These are phyloP conservation scores for Melanomma pulvis-pyrius DNA, from an alignment of 495 filamentous ascomycete species.

Conservation along the genomic window DNA sequence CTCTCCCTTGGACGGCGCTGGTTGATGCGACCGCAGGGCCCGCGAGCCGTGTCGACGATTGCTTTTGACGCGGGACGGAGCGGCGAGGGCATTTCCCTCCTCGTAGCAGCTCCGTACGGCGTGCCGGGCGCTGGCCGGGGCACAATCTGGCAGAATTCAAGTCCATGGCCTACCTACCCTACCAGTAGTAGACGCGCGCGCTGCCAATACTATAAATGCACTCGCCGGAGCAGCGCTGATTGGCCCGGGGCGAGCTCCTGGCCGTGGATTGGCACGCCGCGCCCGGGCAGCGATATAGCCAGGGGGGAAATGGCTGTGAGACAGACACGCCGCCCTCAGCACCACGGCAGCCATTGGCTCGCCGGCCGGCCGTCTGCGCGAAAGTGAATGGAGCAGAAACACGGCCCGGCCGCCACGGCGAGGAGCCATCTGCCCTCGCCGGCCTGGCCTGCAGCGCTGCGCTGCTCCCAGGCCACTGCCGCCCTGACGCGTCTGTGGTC, in stretches of 20 bases:
- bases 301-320: conserved; percentile 3
- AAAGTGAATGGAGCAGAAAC: neutral
- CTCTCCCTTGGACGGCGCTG: conserved; percentile 4
- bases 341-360: neutral
- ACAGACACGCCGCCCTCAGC: conserved; percentile 3
- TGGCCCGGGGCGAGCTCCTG: conserved; percentile 8
- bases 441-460: too few species aligned
- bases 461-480: neutral
- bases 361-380: neutral
- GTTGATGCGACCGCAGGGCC: neutral
- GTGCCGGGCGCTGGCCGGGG: conserved; percentile 1
- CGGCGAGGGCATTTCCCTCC: conserved; percentile 9
- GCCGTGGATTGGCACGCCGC: neutral
- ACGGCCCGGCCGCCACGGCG: neutral
- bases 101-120: conserved; percentile 1
- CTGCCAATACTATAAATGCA: conserved; percentile 22
- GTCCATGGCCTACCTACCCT: too few species aligned
- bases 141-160: conserved; percentile 25
- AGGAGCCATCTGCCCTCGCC: neutral
- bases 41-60: neutral
- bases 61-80: conserved; percentile 12
- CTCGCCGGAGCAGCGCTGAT: neutral
- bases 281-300: neutral
- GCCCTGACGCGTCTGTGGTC: conserved; percentile 19
- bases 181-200: neutral